phyloP scores from a whole-genome alignment of 495 filamentous ascomycete genomes.

The Xylaria cubensis region DNA sequence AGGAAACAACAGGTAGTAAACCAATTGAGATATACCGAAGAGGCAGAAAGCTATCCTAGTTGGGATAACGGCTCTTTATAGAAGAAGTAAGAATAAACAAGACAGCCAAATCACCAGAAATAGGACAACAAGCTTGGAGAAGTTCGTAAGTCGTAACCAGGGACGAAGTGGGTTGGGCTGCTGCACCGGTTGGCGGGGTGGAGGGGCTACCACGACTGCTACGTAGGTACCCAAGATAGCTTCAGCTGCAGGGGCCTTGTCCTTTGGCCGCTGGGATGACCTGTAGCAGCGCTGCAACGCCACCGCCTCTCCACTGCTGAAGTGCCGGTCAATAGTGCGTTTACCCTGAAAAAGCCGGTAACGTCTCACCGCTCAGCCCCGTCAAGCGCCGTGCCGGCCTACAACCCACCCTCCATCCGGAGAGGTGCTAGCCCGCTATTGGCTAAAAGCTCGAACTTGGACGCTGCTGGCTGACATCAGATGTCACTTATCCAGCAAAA shows the following conservation, averaged over 20 bases:
- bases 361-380: slow-evolving; percentile 28
- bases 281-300: slow-evolving; percentile 4
- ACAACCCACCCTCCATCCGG: slow-evolving; percentile 6
- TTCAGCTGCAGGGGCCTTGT: slow-evolving; percentile 20
- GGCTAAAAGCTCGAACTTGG: slow-evolving; percentile 8
- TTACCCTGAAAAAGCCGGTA: slow-evolving; percentile 21
- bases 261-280: not conserved
- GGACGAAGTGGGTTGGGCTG: slow-evolving; percentile 18
- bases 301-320: slow-evolving; percentile 20
- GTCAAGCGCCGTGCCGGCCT: slow-evolving; percentile 18
- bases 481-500: not conserved
- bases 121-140: slow-evolving; percentile 17
- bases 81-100: slow-evolving; percentile 5
- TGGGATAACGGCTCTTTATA: slow-evolving; percentile 22
- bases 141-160: not conserved
- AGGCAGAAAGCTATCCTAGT: not conserved
- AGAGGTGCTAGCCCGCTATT: slow-evolving; percentile 20
- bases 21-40: slow-evolving; percentile 15
- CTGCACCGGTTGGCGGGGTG: slow-evolving; percentile 18
- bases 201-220: slow-evolving; percentile 18
- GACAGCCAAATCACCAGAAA: slow-evolving; percentile 1
- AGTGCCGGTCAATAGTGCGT: not conserved
- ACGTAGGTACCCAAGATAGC: slow-evolving; percentile 3
- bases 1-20: not conserved
- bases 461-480: slow-evolving; percentile 11